Conservation (phyloP, 2,329 filamentous ascomycete species). For the Huntiella abstrusa region DNA sequence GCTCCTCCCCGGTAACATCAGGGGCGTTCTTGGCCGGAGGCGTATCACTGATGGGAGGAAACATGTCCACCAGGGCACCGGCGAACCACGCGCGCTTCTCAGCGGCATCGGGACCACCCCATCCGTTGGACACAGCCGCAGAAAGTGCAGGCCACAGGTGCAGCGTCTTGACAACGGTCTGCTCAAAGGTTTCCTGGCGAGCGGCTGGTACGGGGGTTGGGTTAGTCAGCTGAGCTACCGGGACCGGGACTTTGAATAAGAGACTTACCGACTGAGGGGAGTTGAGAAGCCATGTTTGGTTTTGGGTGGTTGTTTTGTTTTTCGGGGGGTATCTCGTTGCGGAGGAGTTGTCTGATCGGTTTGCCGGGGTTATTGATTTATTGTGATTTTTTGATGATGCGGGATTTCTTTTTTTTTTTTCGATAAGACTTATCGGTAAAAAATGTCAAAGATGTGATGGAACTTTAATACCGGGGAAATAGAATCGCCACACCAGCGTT, state of each 20-base stretch:
- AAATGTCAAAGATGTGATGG: too few relatives aligned
- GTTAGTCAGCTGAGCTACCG: background rate
- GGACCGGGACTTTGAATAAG: background rate
- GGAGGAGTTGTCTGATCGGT: too few relatives aligned
- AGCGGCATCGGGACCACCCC: slow-evolving; percentile 64
- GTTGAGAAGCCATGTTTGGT: slow-evolving; percentile 1
- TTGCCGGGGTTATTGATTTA: too few relatives aligned
- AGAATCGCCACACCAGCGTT: too few relatives aligned
- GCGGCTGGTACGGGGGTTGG: slow-evolving; percentile 22
- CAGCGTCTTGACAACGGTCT: slow-evolving; percentile 67
- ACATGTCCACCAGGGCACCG: slow-evolving; percentile 66
- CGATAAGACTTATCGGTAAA: too few relatives aligned
- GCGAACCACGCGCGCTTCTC: slow-evolving; percentile 97
- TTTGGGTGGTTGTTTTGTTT: background rate
- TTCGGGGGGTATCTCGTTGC: too few relatives aligned
- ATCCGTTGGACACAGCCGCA: slow-evolving; percentile 68
- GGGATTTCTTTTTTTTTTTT: too few relatives aligned
- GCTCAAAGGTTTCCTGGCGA: slow-evolving; percentile 55
- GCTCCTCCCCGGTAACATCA: slow-evolving; percentile 17
- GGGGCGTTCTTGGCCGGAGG: slow-evolving; percentile 15
- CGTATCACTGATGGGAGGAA: slow-evolving; percentile 42
- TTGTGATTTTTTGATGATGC: too few relatives aligned
- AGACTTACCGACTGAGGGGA: slow-evolving; percentile 3
- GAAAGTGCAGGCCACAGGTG: slow-evolving; percentile 78
- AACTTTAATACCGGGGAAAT: too few relatives aligned